Evolutionary conservation across 208 protist species (phyloP).

Genomic region (Crithidia mellificae): DNA sequence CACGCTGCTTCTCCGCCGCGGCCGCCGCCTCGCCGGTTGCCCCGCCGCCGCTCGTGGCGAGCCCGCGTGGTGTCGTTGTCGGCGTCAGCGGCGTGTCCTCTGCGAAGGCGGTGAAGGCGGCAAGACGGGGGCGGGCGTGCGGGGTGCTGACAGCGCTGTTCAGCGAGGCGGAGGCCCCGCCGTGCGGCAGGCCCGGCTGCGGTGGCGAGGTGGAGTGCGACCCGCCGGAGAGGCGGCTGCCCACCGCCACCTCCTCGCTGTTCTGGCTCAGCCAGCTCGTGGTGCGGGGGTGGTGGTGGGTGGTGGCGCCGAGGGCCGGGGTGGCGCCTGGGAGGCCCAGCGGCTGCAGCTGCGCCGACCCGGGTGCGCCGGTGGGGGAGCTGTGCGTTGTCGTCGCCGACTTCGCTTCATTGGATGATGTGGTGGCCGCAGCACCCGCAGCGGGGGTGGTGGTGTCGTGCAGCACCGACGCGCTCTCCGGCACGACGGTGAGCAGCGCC

Average conservation of each 20-base stretch:
- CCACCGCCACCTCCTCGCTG: conserved; percentile 17
- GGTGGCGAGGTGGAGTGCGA: conserved; percentile 23
- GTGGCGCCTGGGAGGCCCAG: conserved; percentile 10
- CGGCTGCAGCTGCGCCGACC: conserved; percentile 20
- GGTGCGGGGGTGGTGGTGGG: conserved; percentile 26
- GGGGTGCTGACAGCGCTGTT: background rate
- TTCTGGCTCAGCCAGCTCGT: conserved; percentile 21
- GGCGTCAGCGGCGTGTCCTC: conserved; percentile 23
- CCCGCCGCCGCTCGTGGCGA: background rate
- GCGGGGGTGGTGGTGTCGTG: background rate
- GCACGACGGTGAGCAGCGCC: background rate
- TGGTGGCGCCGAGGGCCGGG: background rate
- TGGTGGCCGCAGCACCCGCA: background rate
- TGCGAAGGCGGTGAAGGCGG: conserved; percentile 23
- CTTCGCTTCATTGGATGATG: no score
- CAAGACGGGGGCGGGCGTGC: conserved; percentile 19
- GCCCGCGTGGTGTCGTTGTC: conserved; percentile 13
- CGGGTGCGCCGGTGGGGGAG: conserved; percentile 4
- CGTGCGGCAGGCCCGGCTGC: conserved; percentile 5
- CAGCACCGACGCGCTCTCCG: background rate
- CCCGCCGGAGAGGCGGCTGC: conserved; percentile 28
- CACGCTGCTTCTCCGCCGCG: background rate
- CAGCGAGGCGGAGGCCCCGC: background rate
- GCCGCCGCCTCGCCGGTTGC: background rate
- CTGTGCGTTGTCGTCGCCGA: background rate